Base-by-base conservation (phyloP, 2,329 filamentous ascomycete genomes). In the Aspergillus sp. region DNA sequence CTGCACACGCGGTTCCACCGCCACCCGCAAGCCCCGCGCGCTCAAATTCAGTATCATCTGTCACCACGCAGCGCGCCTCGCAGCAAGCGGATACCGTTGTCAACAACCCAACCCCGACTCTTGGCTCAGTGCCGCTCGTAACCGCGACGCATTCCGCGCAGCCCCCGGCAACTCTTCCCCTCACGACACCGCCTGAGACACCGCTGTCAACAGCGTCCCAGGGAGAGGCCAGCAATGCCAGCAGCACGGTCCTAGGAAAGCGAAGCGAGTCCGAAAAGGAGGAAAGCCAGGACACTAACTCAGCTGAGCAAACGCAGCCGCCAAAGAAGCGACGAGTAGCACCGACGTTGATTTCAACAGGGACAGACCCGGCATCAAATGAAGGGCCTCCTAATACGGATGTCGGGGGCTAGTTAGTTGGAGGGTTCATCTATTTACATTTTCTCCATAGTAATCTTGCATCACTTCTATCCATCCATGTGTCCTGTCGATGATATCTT, bases 151-250 rank as follows among this genome's bases (percentile, higher is more conserved):
- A 88, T 62, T 90, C 89, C 5, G 68, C 71, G 6, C 76, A 76
- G 51, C 72, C 71, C 9, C 62, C 74, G n/a, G 58, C 66, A 1
- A 59, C 67, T 1, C 77, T 96, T 43, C 90, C 92, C 0, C 85
- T 96, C 66, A 91, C 90, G 38, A 97, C 93, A 7, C 93, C 95
- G 2, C 95, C 93, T 1, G 89, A 96, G 72, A 98, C 93, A 3
- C 93, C 93, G 5, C 78, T 84, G 57, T 75, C 77, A 32, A 71
- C 74, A 4, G 74, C 70, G 22, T 71, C 74, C 55, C 82, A 85
- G 50, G 85, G 83, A 66, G 81, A 83, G 5, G 79, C 80, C 44
- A 83, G 79, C 62, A 79, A 78, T n/a, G 73, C 80, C 26, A 81
- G 77, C 62, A 78, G 78, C 24, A 85, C 81, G 56, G 80, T 84